Base-by-base conservation (phyloP, 345 rosid genomes). In the Eucalyptus caleyi region DNA sequence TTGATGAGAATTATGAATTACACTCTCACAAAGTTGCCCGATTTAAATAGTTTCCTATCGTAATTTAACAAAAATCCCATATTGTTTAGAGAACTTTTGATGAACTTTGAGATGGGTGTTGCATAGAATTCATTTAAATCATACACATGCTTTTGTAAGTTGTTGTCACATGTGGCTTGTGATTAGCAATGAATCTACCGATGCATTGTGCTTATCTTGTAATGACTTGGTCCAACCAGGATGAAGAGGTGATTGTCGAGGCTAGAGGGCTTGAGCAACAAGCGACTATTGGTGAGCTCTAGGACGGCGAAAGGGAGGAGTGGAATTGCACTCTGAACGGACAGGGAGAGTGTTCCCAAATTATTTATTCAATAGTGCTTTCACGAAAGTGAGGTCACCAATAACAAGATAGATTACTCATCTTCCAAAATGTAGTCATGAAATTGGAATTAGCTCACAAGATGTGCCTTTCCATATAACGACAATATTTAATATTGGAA, bases 201-300 rank as follows among this genome's bases (percentile, higher is more conserved):
- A 1, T 53, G 56, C 4, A 53, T 53, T 77, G 47, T 12, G 16
- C 83, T 77, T 23, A 11, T 77, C 16, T 37, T 1, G 5, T 21
- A 11, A 21, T 2, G 5, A 11, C 47, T 24, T 23, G 15, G 3
- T 3, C 2, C 2, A 2, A 4, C 0, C 0, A 40, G 9, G 8
- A 11, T 23, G 23, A 34, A 4, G 47, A 77, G 47, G 47, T 77
- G 47, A 19, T 77, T 0, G 0, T 72, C 3, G 2, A 9, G 45
- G 83, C 24, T 77, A 77, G 16, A 77, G 8, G 15, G 15, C 45
- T 0, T 2, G 27, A 26, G 13, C 26, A 37, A 72, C 24, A 6
- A 37, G 47, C 3, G 0, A 21, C 45, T 21, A 7, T 4, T 5
- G 11, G 4, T 0, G 3, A 77, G 9, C 8, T 19, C 3, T 77